Evolutionary conservation across 805 yeast genomes (phyloP), one percentile per base, ranked within the genome.

Genomic region (Candida dendrica): DNA sequence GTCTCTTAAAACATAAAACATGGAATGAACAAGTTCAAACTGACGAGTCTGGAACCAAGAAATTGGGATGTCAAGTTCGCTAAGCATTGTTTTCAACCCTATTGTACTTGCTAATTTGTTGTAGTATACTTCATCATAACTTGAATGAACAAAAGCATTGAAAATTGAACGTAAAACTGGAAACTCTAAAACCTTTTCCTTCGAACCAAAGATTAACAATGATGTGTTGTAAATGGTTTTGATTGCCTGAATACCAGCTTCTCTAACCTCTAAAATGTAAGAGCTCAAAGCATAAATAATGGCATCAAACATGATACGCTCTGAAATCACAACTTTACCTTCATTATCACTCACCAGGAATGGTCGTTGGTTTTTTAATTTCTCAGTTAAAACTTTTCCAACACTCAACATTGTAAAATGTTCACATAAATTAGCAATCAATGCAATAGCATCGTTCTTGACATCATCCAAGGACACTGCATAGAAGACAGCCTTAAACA

Each of bases 1-100:
- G 54, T 93, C 99, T 55, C 95, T 77, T 46, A 91, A 67, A 3
- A 91, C 95, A 63, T 89, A 95, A 49, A 91, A 79, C 60, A 93
- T 74, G 0, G 96, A 88, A 37, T 95, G 74, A 2, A 87, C 79
- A 29, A 93, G 70, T 56, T 93, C 98, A 50, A 84, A 74, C 55
- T 89, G 96, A 31, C 91, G 75, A 36, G 78, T 74, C 42, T 75
- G 73, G 56, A 91, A 79, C 80, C 95, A 89, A 2, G 70, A 64
- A 3, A 78, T 65, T 1, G 96, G 86, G 37, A 87, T 75, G 1
- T 65, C 72, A 29, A 84, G 63, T 36, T 83, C 93, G 36, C 75
- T 73, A 32, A 88, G 71, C 68, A 91, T 69, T 2, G 88, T 77
- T 49, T 77, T 72, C 38, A 93, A 68, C 18, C 98, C 98, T 22